Evolutionary conservation across 805 yeast species (phyloP), one percentile per base, ranked within the genome.

Genomic region (Myxozyma neotropica): DNA sequence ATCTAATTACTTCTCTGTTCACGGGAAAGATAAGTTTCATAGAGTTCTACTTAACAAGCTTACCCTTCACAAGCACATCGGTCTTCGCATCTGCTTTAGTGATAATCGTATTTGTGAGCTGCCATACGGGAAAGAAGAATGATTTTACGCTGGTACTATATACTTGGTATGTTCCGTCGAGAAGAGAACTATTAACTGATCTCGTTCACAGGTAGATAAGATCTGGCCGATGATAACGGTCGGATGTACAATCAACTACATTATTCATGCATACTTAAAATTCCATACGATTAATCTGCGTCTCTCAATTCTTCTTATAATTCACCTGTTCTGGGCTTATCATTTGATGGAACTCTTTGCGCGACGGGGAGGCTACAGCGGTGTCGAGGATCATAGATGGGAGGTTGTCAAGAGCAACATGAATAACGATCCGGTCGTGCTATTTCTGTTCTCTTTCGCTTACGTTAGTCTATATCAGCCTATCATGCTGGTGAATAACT

Each of bases 151-250:
- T n/a, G n/a, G n/a, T n/a, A n/a, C n/a, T n/a, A n/a, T n/a, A n/a
- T n/a, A n/a, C n/a, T n/a, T n/a, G n/a, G n/a, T n/a, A n/a, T n/a
- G n/a, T n/a, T n/a, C n/a, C n/a, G n/a, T n/a, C n/a, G n/a, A n/a
- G n/a, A n/a, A n/a, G n/a, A n/a, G n/a, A n/a, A n/a, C n/a, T n/a
- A n/a, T n/a, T n/a, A n/a, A n/a, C n/a, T n/a, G n/a, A n/a, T n/a
- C n/a, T n/a, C n/a, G n/a, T n/a, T n/a, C n/a, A 1, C 47, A 61
- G 53, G 57, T 51, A 38, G 65, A 61, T 38, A 55, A 56, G 19
- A 24, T 53, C n/a, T 58, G 65, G 65, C 59, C 58, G 17, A 10
- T 29, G 17, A 42, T 61, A 19, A 40, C 65, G 2, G 27, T 47
- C 26, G 38, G 35, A 5, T 36, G 49, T 21, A 39, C 59, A 1